Evolutionary conservation across 176 grass and related monocot genomes (phyloP).

Genomic region (Phoenix dactylifera): DNA sequence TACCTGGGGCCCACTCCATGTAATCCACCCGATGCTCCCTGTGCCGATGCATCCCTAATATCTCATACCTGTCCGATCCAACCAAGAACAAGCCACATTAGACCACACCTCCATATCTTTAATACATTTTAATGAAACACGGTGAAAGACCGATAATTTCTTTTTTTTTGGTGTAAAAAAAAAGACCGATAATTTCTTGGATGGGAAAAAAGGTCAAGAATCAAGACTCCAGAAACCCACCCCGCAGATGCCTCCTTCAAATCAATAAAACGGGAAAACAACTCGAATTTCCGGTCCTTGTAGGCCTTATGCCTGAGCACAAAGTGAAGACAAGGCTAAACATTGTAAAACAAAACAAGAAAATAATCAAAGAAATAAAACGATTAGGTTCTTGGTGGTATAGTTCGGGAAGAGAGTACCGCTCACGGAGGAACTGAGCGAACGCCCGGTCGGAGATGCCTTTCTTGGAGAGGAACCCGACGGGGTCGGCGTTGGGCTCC

Average conservation of each 20-base stretch:
- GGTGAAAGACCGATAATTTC: no score
- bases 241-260: constrained; percentile 69
- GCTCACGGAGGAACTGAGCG: constrained; percentile 75
- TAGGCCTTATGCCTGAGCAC: constrained; percentile 62
- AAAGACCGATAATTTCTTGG: no score
- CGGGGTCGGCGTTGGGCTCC: constrained; percentile 35
- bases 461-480: constrained; percentile 66
- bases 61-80: constrained; percentile 44
- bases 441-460: constrained; percentile 65
- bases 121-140: no score
- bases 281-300: constrained; percentile 68
- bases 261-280: constrained; percentile 82
- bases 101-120: background rate
- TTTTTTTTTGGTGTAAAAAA: no score
- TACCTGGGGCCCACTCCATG: constrained; percentile 98
- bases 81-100: constrained; percentile 6
- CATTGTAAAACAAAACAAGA: constrained; percentile 1
- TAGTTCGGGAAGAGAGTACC: constrained; percentile 26
- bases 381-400: no score
- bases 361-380: constrained; percentile 1
- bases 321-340: constrained; percentile 3
- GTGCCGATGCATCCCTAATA: constrained; percentile 79
- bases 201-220: background rate
- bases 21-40: constrained; percentile 74
- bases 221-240: constrained; percentile 11